Percentiles rank a stretch among this genome's conserved stretches.
Evolutionary conservation across 2,329 filamentous ascomycete genomes (phyloP).

Genomic region (Penicillium sp.): DNA sequence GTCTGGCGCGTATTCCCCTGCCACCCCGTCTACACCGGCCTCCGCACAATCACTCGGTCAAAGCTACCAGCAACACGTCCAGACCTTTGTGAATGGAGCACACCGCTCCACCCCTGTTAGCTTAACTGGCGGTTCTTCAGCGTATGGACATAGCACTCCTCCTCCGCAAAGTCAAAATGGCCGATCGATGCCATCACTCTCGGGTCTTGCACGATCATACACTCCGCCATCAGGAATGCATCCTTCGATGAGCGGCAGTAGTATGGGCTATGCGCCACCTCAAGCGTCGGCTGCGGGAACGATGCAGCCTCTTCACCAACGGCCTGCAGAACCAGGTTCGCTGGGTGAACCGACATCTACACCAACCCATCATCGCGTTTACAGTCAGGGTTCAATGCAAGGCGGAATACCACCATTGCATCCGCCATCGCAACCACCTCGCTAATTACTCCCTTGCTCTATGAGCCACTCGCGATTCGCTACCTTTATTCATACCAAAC

Average conservation of each 20-base stretch:
- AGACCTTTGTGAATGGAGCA: slow-evolving; percentile 38
- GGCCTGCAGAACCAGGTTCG: slow-evolving; percentile 26
- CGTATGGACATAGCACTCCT: slow-evolving; percentile 37
- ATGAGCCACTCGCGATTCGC: not conserved
- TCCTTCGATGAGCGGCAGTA: slow-evolving; percentile 26
- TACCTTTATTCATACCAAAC: slow-evolving; percentile 6
- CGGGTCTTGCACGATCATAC: slow-evolving; percentile 37
- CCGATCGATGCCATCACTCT: slow-evolving; percentile 27
- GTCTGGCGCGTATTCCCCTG: slow-evolving; percentile 26
- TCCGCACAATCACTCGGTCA: slow-evolving; percentile 28
- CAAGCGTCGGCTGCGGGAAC: slow-evolving; percentile 21
- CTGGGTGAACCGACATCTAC: slow-evolving; percentile 24
- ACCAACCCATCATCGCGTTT: slow-evolving; percentile 37
- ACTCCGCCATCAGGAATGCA: slow-evolving; percentile 40
- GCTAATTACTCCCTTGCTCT: slow-evolving; percentile 5
- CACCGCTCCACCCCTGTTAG: slow-evolving; percentile 35
- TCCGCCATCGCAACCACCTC: slow-evolving; percentile 29
- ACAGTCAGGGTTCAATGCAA: slow-evolving; percentile 37
- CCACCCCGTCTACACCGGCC: slow-evolving; percentile 24
- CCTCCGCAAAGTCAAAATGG: slow-evolving; percentile 31
- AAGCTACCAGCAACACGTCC: slow-evolving; percentile 40
- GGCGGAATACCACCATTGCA: slow-evolving; percentile 28
- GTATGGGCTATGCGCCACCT: slow-evolving; percentile 32
- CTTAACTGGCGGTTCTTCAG: slow-evolving; percentile 24
- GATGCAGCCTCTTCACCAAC: slow-evolving; percentile 30